Percentiles rank a stretch among this genome's conserved stretches.
Evolutionary conservation across 768 basidiomycete genomes (phyloP).

Genomic region (Leucogyrophana mollusca): DNA sequence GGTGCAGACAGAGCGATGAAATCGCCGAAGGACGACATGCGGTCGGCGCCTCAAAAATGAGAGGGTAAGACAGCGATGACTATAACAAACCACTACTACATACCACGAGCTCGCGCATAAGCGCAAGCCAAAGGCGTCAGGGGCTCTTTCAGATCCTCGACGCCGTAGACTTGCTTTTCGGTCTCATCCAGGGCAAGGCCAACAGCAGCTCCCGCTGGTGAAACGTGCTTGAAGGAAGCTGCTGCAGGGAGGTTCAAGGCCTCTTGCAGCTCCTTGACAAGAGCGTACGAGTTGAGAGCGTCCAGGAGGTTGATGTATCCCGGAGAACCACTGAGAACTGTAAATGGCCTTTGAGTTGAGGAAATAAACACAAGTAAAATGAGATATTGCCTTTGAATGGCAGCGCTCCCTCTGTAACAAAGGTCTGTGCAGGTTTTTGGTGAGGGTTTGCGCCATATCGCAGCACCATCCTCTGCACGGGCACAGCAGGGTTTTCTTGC

Average conservation of each 20-base stretch:
- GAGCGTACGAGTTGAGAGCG: conserved; percentile 93
- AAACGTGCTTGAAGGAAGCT: conserved; percentile 99
- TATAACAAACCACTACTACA: conserved; percentile 13
- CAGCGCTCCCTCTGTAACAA: conserved; percentile 80
- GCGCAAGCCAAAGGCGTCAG: conserved; percentile 88
- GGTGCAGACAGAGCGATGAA: conserved; percentile 94
- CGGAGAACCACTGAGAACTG: conserved; percentile 90
- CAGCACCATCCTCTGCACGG: conserved; percentile 81
- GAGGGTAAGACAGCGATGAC: conserved; percentile 1
- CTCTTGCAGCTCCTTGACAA: conserved; percentile 91
- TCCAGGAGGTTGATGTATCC: conserved; percentile 99
- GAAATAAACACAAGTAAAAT: conserved; percentile 2
- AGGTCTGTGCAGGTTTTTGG: conserved; percentile 98
- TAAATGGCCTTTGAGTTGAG: background rate
- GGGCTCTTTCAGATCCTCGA: conserved; percentile 90
- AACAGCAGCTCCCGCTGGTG: conserved; percentile 95
- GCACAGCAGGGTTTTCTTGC: conserved; percentile 60
- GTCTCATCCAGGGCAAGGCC: conserved; percentile 78
- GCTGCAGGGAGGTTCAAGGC: conserved; percentile 90
- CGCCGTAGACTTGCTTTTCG: conserved; percentile 94
- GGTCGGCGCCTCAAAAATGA: conserved; percentile 72
- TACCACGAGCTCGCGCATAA: conserved; percentile 94
- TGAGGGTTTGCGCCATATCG: conserved; percentile 98
- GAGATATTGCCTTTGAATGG: conserved; percentile 93
- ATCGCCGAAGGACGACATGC: conserved; percentile 99